Conservation (phyloP, 352 stramenopile genomes). For the Phytopythium montanum region DNA sequence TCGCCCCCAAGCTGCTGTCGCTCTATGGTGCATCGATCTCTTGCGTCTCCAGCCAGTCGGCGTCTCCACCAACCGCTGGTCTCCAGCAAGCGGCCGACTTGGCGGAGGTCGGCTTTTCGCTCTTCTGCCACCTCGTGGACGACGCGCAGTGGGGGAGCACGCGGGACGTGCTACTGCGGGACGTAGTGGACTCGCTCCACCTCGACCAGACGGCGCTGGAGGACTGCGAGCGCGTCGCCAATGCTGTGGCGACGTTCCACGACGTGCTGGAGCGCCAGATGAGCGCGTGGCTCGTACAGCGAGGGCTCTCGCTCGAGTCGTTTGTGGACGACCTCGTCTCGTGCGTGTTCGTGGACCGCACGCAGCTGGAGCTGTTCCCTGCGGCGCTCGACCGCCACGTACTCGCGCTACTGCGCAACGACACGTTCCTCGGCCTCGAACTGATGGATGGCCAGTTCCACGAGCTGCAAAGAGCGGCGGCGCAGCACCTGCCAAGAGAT, state of each 20-base stretch:
- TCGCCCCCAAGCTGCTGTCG: slow-evolving; percentile 1
- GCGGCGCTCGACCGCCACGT: slow-evolving; percentile 3
- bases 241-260: neutral
- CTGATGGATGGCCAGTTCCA: slow-evolving; percentile 7
- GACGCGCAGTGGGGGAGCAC: neutral
- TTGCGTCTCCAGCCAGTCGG: neutral
- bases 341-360: slow-evolving; percentile 6
- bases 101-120: neutral
- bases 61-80: neutral
- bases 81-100: slow-evolving; percentile 2
- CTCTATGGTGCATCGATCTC: neutral
- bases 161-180: neutral
- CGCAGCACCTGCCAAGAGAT: neutral
- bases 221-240: neutral
- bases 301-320: slow-evolving; percentile 1
- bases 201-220: neutral
- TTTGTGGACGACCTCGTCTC: slow-evolving; percentile 12
- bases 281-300: neutral
- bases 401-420: slow-evolving; percentile 11
- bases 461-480: slow-evolving; percentile 3
- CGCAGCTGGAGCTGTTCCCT: neutral
- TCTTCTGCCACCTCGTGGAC: neutral
- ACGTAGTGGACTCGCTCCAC: neutral
- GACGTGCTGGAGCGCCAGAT: slow-evolving; percentile 6
- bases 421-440: slow-evolving; percentile 2